Conservation (phyloP, 306 rosid genomes). For the Arachis stenosperma region DNA sequence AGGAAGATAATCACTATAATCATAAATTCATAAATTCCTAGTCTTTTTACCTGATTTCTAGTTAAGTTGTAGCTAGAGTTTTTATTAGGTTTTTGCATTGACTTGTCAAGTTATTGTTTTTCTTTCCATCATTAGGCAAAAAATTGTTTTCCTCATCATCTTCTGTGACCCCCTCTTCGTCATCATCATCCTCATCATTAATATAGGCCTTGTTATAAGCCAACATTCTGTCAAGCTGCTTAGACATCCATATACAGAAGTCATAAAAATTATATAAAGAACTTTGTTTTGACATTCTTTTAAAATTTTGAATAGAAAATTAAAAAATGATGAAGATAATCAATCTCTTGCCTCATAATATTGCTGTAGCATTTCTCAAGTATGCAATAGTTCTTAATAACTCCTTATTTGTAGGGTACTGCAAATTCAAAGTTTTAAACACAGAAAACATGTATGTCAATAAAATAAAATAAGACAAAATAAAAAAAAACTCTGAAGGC, state of each 20-base stretch:
- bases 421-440: background rate
- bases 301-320: background rate
- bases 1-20: background rate
- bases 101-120: background rate
- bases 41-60: conserved; percentile 1
- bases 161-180: conserved; percentile 31
- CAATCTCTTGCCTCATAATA: conserved; percentile 9
- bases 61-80: too few species aligned
- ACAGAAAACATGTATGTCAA: background rate
- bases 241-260: background rate
- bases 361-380: conserved; percentile 17
- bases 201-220: conserved; percentile 5
- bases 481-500: background rate
- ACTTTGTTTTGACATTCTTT: background rate
- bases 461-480: too few species aligned
- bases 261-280: background rate
- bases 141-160: conserved; percentile 20
- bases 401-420: conserved; percentile 19
- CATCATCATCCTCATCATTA: conserved; percentile 3
- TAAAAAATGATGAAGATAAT: background rate
- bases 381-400: conserved; percentile 10
- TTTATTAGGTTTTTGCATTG: conserved; percentile 27
- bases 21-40: background rate
- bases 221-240: conserved; percentile 18
- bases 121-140: background rate